Percentiles rank a stretch among this genome's conserved stretches.
Evolutionary conservation across 1,284 basidiomycete genomes (phyloP).

Genomic region (Fomitopsis betulina): DNA sequence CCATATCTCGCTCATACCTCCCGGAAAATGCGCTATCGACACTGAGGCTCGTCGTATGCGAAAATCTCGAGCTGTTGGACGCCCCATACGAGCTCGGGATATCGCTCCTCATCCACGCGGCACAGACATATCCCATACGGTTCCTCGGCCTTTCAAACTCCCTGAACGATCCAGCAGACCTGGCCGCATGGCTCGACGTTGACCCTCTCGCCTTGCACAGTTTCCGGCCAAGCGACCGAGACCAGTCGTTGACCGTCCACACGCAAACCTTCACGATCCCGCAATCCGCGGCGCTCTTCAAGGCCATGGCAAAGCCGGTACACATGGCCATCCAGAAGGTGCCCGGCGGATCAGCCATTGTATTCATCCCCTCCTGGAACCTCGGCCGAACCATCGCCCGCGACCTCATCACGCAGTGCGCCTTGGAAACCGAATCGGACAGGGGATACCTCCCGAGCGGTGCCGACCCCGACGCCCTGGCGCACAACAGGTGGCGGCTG

Average conservation of each 20-base stretch:
- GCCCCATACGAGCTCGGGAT: conserved; percentile 81
- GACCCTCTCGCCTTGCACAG: conserved; percentile 63
- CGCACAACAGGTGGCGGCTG: conserved; percentile 58
- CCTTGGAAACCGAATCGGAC: conserved; percentile 68
- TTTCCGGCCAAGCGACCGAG: conserved; percentile 82
- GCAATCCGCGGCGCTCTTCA: conserved; percentile 85
- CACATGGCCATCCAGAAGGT: conserved; percentile 59
- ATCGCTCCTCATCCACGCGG: conserved; percentile 62
- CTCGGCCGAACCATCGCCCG: conserved; percentile 77
- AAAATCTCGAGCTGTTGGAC: conserved; percentile 86
- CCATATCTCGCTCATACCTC: conserved; percentile 30
- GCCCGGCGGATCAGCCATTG: conserved; percentile 54
- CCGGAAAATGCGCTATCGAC: conserved; percentile 28
- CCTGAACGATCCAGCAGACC: conserved; percentile 74
- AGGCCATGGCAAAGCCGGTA: conserved; percentile 89
- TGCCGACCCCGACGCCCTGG: conserved; percentile 53
- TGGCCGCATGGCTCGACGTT: conserved; percentile 84
- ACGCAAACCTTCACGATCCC: conserved; percentile 84
- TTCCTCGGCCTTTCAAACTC: conserved; percentile 79
- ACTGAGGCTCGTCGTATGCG: conserved; percentile 72
- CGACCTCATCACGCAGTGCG: conserved; percentile 87
- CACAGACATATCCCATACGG: conserved; percentile 59
- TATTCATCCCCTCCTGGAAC: conserved; percentile 89
- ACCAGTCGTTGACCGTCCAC: conserved; percentile 70
- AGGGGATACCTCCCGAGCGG: conserved; percentile 67